Conservation (phyloP, 2,329 filamentous ascomycete species). For the Talaromyces piceae region DNA sequence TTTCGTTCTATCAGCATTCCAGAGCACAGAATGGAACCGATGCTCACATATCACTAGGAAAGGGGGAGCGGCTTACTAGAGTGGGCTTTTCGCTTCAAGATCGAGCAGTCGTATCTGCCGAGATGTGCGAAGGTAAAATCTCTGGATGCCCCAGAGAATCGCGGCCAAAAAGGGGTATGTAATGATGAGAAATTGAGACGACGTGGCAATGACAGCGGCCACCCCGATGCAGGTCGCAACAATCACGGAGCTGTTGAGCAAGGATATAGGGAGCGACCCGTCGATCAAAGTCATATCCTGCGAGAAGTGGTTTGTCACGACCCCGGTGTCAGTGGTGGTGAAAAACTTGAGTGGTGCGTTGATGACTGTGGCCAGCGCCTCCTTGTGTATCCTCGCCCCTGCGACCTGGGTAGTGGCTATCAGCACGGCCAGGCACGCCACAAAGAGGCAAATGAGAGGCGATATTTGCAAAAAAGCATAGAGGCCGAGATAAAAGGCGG, state of each 20-base stretch:
- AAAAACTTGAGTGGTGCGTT: conserved; percentile 23
- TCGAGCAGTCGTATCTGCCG: conserved; percentile 54
- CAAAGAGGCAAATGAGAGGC: conserved; percentile 1
- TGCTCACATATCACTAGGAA: background rate
- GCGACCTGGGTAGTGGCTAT: background rate
- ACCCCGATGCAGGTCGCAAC: conserved; percentile 27
- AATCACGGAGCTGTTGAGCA: conserved; percentile 25
- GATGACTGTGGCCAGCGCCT: conserved; percentile 3
- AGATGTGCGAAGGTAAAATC: conserved; percentile 54
- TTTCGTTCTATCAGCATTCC: background rate
- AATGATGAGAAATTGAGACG: conserved; percentile 21
- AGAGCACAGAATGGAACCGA: background rate
- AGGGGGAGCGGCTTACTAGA: conserved; percentile 23
- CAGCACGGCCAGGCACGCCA: background rate
- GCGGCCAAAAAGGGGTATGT: conserved; percentile 8
- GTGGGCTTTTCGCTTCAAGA: conserved; percentile 53
- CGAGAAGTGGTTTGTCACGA: conserved; percentile 36
- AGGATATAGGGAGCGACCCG: conserved; percentile 34
- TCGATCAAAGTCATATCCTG: conserved; percentile 40
- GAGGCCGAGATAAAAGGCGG: conserved; percentile 2
- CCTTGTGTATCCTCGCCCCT: conserved; percentile 4
- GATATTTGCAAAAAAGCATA: conserved; percentile 3
- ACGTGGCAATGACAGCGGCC: conserved; percentile 17
- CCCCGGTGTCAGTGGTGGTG: conserved; percentile 33
- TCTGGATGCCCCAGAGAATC: conserved; percentile 46